A percentile compares a stretch with the other conserved stretches of the same genome.
phyloP scores from a whole-genome alignment of 2,329 filamentous ascomycete genomes.

The Teratosphaeria pseudoeucalypti region DNA sequence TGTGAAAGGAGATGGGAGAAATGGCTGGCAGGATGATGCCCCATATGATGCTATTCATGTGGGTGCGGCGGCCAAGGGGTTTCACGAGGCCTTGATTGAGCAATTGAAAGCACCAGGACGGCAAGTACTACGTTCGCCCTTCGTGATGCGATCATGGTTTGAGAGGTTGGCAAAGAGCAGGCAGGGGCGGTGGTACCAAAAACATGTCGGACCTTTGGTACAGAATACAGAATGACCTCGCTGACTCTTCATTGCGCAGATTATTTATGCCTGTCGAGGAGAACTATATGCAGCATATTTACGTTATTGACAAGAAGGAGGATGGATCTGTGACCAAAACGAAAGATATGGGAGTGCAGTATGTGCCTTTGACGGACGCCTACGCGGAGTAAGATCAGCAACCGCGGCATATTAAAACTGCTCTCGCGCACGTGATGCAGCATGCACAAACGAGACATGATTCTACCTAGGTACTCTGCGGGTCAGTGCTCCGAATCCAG shows the following conservation, averaged over 20 bases:
- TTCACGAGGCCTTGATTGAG: constrained; percentile 62
- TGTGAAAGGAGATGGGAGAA: constrained; percentile 56
- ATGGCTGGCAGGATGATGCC: constrained; percentile 36
- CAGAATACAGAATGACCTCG: constrained; percentile 1
- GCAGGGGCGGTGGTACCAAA: background rate
- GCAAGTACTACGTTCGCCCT: constrained; percentile 22
- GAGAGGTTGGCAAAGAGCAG: too few species aligned
- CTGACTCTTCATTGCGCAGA: constrained; percentile 25
- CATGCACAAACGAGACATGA: background rate
- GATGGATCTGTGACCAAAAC: constrained; percentile 51
- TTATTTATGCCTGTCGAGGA: constrained; percentile 71
- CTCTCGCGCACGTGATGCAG: background rate
- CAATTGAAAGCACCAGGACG: constrained; percentile 72
- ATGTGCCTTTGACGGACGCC: constrained; percentile 67
- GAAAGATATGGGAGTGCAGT: constrained; percentile 60
- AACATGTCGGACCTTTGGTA: background rate
- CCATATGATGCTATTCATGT: constrained; percentile 93
- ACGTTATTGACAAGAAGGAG: constrained; percentile 61
- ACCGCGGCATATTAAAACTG: background rate
- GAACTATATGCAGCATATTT: constrained; percentile 53
- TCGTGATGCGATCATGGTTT: background rate
- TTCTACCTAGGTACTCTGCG: background rate
- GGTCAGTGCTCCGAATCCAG: constrained; percentile 39
- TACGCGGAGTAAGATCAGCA: constrained; percentile 28
- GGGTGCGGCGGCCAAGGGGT: constrained; percentile 66